Evolutionary conservation across 768 basidiomycete genomes (phyloP).

Genomic region (Termitomyces sp.): DNA sequence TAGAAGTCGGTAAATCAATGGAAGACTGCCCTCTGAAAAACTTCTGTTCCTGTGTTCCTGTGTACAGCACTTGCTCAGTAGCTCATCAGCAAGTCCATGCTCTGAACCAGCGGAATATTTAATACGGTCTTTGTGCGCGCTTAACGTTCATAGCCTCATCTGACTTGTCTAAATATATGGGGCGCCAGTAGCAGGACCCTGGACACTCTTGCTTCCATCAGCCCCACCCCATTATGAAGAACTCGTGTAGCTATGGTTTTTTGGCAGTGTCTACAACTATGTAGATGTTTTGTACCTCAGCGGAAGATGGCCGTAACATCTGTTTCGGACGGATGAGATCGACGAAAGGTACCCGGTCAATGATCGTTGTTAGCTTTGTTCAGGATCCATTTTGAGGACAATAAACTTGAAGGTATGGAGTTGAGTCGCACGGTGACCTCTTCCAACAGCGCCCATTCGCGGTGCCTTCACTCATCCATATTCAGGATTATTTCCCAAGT

Average conservation of each 20-base stretch:
- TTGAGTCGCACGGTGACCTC: conserved; percentile 1
- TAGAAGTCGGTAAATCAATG: background rate
- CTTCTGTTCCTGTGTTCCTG: too few relatives aligned
- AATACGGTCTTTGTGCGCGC: conserved; percentile 1
- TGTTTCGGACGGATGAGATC: conserved; percentile 5
- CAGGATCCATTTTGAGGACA: background rate
- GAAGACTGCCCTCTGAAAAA: background rate
- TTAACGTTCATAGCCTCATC: background rate
- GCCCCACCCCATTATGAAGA: background rate
- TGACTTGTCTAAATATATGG: background rate
- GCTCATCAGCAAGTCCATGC: background rate
- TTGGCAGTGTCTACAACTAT: conserved; percentile 5
- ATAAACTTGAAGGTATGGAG: background rate
- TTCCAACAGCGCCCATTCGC: background rate
- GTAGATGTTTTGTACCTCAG: background rate
- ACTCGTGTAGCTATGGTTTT: conserved; percentile 6
- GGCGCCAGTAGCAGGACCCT: conserved; percentile 7
- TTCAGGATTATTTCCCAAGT: background rate
- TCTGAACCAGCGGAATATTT: background rate
- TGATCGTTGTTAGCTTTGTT: background rate
- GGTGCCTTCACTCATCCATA: background rate
- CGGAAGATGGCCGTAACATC: conserved; percentile 3
- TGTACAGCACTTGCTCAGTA: conserved; percentile 5
- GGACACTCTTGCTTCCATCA: conserved; percentile 8
- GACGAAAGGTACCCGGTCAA: background rate